phyloP scores from a whole-genome alignment of 176 grass and related monocot genomes.

The Juncus inflexus region DNA sequence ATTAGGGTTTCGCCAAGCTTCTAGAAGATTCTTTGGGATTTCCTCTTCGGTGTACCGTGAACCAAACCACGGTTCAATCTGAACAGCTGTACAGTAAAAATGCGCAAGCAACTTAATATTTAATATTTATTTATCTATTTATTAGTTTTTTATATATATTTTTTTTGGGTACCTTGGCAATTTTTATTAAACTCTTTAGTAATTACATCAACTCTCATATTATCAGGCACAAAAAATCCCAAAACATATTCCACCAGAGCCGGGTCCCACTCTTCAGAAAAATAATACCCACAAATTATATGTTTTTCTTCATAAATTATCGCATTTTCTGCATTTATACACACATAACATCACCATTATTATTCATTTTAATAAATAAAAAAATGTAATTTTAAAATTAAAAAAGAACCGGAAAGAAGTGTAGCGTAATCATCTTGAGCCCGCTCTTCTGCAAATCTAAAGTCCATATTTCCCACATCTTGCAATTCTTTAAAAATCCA shows the following conservation, averaged over 20 bases:
- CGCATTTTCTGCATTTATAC: conserved; percentile 69
- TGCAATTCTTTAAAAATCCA: conserved; percentile 99
- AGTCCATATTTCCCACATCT: conserved; percentile 86
- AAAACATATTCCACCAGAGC: conserved; percentile 55
- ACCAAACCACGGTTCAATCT: conserved; percentile 89
- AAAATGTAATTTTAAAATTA: neutral
- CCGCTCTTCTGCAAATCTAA: conserved; percentile 95
- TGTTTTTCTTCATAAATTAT: conserved; percentile 67
- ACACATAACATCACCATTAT: neutral
- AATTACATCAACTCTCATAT: conserved; percentile 72
- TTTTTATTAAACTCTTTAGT: conserved; percentile 78
- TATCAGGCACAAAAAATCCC: conserved; percentile 75
- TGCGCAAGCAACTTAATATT: neutral
- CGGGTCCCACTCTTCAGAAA: conserved; percentile 72
- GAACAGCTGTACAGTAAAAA: conserved; percentile 48
- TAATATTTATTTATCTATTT: conserved; percentile 3
- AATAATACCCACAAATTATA: conserved; percentile 71
- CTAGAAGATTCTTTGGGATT: conserved; percentile 55
- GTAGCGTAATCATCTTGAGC: conserved; percentile 89
- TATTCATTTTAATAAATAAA: no score
- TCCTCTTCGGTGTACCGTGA: conserved; percentile 83
- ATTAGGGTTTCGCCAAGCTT: conserved; percentile 61
- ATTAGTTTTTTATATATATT: neutral
- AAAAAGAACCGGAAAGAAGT: conserved; percentile 68
- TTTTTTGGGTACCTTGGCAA: conserved; percentile 49